Evolutionary conservation across 2,329 filamentous ascomycete genomes (phyloP).

Genomic region (Fusarium sp.): DNA sequence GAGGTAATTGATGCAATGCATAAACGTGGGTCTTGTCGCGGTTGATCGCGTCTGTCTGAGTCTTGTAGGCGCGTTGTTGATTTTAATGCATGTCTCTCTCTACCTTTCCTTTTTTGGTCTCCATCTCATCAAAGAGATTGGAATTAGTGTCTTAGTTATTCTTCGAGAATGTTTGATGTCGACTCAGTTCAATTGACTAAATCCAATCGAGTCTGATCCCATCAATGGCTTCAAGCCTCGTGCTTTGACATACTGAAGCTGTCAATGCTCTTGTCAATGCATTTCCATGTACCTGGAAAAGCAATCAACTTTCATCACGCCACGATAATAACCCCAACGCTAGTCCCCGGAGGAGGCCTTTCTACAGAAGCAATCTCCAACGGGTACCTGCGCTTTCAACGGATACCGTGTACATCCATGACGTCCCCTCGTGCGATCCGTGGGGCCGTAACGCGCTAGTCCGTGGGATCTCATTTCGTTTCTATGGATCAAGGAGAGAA

Average conservation of each 20-base stretch:
- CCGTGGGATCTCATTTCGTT: slow-evolving; percentile 28
- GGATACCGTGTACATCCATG: neutral
- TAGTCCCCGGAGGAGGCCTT: neutral
- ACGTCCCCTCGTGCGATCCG: slow-evolving; percentile 30
- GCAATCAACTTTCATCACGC: slow-evolving; percentile 7
- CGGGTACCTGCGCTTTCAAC: slow-evolving; percentile 4
- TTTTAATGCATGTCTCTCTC: neutral
- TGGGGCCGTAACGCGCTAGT: slow-evolving; percentile 3
- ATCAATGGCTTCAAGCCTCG: neutral
- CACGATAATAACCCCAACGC: neutral
- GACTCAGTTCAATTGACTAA: neutral
- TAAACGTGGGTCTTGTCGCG: neutral
- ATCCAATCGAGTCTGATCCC: neutral
- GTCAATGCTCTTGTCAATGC: neutral
- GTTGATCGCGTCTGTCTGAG: neutral
- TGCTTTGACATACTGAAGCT: neutral
- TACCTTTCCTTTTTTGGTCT: neutral
- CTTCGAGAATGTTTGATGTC: neutral
- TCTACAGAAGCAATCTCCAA: neutral
- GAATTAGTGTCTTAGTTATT: neutral
- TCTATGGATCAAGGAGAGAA: neutral
- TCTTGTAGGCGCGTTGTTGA: neutral
- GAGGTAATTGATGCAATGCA: neutral
- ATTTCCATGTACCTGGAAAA: slow-evolving; percentile 7
- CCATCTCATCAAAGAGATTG: neutral